phyloP scores from a whole-genome alignment of 495 filamentous ascomycete genomes.

The Hypoxylon perforatum region DNA sequence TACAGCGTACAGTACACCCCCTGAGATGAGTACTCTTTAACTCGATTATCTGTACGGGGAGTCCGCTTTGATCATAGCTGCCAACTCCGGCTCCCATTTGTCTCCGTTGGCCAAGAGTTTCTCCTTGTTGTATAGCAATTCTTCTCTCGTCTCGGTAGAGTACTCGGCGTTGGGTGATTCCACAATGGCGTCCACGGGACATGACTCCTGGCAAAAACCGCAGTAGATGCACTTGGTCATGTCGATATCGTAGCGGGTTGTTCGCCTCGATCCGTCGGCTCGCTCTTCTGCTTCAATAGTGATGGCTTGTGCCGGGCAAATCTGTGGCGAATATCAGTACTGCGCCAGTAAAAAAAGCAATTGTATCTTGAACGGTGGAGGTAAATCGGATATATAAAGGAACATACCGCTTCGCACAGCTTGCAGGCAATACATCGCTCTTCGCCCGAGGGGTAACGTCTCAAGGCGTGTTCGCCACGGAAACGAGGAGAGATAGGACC shows the following conservation, averaged over 20 bases:
- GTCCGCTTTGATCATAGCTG: slow-evolving; percentile 88
- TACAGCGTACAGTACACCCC: slow-evolving; percentile 40
- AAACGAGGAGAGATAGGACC: slow-evolving; percentile 98
- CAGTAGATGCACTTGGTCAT: slow-evolving; percentile 99
- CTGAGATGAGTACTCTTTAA: slow-evolving; percentile 8
- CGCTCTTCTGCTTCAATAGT: slow-evolving; percentile 99
- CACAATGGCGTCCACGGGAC: slow-evolving; percentile 97
- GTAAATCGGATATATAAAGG: neutral
- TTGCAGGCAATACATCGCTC: slow-evolving; percentile 99
- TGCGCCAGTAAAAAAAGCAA: neutral
- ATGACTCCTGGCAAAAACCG: slow-evolving; percentile 98
- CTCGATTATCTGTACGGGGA: slow-evolving; percentile 80
- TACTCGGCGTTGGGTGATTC: slow-evolving; percentile 98
- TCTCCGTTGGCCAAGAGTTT: slow-evolving; percentile 90
- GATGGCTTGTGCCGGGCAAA: slow-evolving; percentile 96
- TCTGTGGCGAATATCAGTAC: slow-evolving; percentile 49
- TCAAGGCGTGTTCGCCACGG: slow-evolving; percentile 94
- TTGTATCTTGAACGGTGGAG: neutral
- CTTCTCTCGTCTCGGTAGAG: slow-evolving; percentile 95
- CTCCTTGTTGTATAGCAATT: slow-evolving; percentile 97
- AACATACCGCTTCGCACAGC: slow-evolving; percentile 86
- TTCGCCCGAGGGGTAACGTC: slow-evolving; percentile 95
- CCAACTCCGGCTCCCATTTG: slow-evolving; percentile 98
- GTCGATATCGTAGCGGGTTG: slow-evolving; percentile 98
- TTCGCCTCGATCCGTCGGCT: slow-evolving; percentile 91